phyloP scores from a whole-genome alignment of 2,329 filamentous ascomycete genomes.

The Hypoxylon sp. region DNA sequence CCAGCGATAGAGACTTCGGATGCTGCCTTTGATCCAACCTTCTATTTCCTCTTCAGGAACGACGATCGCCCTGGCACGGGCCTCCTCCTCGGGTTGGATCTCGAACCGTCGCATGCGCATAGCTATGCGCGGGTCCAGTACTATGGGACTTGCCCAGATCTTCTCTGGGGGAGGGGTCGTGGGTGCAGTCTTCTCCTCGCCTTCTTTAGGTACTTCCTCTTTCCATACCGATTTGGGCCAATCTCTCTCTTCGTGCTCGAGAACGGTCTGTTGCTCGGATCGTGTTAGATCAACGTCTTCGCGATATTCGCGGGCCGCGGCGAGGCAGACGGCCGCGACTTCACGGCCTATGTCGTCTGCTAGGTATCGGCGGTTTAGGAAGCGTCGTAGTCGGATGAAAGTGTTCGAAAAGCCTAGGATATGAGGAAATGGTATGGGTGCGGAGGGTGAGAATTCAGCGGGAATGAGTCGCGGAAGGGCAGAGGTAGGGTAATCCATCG shows the following conservation, averaged over 20 bases:
- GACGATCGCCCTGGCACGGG: conserved; percentile 72
- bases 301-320: conserved; percentile 66
- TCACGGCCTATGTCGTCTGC: conserved; percentile 90
- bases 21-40: conserved; percentile 75
- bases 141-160: conserved; percentile 82
- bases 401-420: conserved; percentile 94
- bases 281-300: conserved; percentile 56
- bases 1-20: conserved; percentile 69
- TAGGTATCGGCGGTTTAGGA: conserved; percentile 85
- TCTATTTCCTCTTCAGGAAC: conserved; percentile 78
- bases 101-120: conserved; percentile 86
- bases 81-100: conserved; percentile 78
- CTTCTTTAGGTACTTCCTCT: conserved; percentile 58
- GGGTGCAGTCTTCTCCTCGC: conserved; percentile 43
- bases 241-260: conserved; percentile 80
- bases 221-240: conserved; percentile 88
- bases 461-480: conserved; percentile 77
- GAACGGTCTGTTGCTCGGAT: conserved; percentile 74
- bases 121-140: conserved; percentile 81
- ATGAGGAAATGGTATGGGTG: conserved; percentile 84
- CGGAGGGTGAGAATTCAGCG: conserved; percentile 78
- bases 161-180: conserved; percentile 64
- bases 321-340: conserved; percentile 87
- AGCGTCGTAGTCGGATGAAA: conserved; percentile 86
- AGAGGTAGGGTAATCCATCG: conserved; percentile 78